Percentiles rank a stretch among this genome's conserved stretches.
These are phyloP conservation scores for Suillus hirtellus DNA, from an alignment of 768 basidiomycete species.

Conservation along the genomic window DNA sequence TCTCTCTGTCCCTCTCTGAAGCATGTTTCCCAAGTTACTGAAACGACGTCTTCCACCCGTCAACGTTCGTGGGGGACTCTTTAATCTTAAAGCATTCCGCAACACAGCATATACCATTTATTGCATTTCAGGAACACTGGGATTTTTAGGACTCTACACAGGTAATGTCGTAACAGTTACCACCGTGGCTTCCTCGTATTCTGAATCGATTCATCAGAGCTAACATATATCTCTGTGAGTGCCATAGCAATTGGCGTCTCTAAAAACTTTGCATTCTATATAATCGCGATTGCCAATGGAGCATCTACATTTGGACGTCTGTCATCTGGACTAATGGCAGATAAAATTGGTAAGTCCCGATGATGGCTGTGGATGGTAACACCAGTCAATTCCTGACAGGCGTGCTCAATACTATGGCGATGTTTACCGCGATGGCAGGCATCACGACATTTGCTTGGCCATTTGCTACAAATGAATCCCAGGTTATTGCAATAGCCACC, in stretches of 20 bases:
- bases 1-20: not conserved
- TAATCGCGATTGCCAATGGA: constrained; percentile 68
- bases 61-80: constrained; percentile 54
- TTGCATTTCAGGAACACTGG: constrained; percentile 53
- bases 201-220: constrained; percentile 37
- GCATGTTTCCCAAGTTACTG: constrained; percentile 22
- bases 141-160: constrained; percentile 72
- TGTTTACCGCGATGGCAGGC: constrained; percentile 56
- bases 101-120: constrained; percentile 53
- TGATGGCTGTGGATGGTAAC: not conserved
- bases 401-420: constrained; percentile 66
- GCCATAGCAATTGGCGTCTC: constrained; percentile 51
- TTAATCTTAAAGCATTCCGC: constrained; percentile 53
- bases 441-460: constrained; percentile 74
- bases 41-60: constrained; percentile 55
- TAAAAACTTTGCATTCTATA: constrained; percentile 56
- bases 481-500: constrained; percentile 54
- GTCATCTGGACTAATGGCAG: constrained; percentile 51
- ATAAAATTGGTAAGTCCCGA: constrained; percentile 46
- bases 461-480: constrained; percentile 44
- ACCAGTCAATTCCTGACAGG: constrained; percentile 39
- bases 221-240: constrained; percentile 67
- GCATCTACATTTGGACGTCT: constrained; percentile 64
- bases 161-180: constrained; percentile 32
- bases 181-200: constrained; percentile 11